Conservation (phyloP, 2,329 filamentous ascomycete species). For the Didymella pinodella region DNA sequence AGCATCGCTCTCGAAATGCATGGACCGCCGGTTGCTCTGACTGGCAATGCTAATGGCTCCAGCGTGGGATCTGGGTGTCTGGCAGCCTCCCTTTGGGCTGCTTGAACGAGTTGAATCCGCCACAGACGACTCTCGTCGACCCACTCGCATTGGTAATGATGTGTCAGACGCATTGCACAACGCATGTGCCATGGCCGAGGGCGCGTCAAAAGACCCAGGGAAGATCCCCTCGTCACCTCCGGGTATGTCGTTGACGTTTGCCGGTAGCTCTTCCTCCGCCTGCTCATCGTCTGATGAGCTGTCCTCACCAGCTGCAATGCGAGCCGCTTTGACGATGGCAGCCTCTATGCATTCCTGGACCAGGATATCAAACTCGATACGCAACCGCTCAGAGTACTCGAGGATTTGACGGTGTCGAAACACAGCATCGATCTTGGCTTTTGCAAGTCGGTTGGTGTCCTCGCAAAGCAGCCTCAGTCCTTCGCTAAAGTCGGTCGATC, state of each 20-base stretch:
- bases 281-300: conserved; percentile 72
- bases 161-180: conserved; percentile 63
- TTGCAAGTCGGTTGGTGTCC: conserved; percentile 85
- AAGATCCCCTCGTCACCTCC: conserved; percentile 64
- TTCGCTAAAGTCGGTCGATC: conserved; percentile 91
- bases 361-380: conserved; percentile 88
- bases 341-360: conserved; percentile 96
- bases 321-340: conserved; percentile 86
- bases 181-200: conserved; percentile 64
- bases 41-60: conserved; percentile 64
- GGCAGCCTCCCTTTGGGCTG: conserved; percentile 83
- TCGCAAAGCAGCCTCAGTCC: conserved; percentile 86
- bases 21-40: conserved; percentile 76
- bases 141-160: conserved; percentile 54
- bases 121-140: conserved; percentile 66
- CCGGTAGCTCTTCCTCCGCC: conserved; percentile 56
- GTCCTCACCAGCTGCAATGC: conserved; percentile 83
- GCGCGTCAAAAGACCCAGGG: conserved; percentile 65
- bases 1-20: conserved; percentile 83
- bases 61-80: conserved; percentile 85
- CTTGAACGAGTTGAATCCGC: conserved; percentile 82
- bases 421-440: conserved; percentile 90
- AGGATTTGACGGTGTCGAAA: conserved; percentile 90
- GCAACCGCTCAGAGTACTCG: conserved; percentile 94
- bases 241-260: conserved; percentile 49